Conservation (phyloP, 768 basidiomycete species). For the Mycena albidolilacea region DNA sequence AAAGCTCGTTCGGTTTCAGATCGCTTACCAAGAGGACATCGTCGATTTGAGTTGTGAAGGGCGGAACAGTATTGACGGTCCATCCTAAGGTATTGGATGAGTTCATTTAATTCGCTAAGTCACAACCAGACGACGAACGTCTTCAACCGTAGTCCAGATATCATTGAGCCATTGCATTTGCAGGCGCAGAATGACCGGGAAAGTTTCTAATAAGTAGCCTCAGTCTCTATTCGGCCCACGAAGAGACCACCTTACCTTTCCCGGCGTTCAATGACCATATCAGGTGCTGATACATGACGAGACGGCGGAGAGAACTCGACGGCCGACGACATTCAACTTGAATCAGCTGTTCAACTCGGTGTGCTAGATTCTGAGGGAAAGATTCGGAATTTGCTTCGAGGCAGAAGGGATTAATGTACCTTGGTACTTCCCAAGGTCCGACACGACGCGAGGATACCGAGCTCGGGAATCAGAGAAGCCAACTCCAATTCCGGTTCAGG, state of each 20-base stretch:
- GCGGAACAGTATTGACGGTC: constrained; percentile 60
- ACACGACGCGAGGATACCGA: constrained; percentile 50
- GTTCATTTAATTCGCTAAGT: constrained; percentile 1
- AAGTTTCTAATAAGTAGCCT: constrained; percentile 45
- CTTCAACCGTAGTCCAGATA: constrained; percentile 57
- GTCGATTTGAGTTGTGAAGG: constrained; percentile 58
- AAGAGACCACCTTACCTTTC: constrained; percentile 52
- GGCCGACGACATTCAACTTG: constrained; percentile 53
- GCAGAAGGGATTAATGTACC: neutral
- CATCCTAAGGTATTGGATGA: constrained; percentile 37
- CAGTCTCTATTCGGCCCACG: neutral
- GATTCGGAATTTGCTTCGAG: constrained; percentile 3
- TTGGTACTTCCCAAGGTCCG: neutral
- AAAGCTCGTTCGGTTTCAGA: neutral
- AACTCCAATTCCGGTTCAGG: constrained; percentile 28
- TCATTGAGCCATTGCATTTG: constrained; percentile 67
- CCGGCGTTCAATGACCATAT: constrained; percentile 62
- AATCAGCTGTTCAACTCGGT: constrained; percentile 55
- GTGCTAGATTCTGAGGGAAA: constrained; percentile 34
- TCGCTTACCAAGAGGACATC: constrained; percentile 58
- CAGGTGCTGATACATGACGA: constrained; percentile 71
- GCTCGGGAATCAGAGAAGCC: constrained; percentile 49
- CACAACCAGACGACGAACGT: constrained; percentile 41
- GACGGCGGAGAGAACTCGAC: constrained; percentile 55
- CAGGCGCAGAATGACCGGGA: constrained; percentile 49